Percentiles rank a stretch among this genome's conserved stretches.
Evolutionary conservation across 257 asterid genomes (phyloP).

Genomic region (Perilla frutescens): DNA sequence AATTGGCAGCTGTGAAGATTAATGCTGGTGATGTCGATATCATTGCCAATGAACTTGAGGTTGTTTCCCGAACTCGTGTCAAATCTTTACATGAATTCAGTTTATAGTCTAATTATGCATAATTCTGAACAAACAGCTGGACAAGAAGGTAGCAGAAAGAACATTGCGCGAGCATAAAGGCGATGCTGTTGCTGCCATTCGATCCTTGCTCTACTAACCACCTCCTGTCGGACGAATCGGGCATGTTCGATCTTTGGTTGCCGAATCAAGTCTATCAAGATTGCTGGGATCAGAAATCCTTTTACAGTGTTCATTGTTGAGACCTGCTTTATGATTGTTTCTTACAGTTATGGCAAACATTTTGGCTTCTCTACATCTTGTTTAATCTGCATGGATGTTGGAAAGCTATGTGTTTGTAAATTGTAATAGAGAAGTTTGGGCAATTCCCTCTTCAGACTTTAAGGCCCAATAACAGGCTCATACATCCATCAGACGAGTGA

Average conservation of each 20-base stretch:
- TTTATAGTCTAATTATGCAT: background rate
- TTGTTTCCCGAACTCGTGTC: conserved; percentile 21
- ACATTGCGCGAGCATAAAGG: conserved; percentile 92
- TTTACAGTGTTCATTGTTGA: conserved; percentile 13
- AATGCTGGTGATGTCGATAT: conserved; percentile 85
- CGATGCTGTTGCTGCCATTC: conserved; percentile 88
- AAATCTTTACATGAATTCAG: background rate
- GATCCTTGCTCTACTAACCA: conserved; percentile 70
- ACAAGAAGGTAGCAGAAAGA: conserved; percentile 91
- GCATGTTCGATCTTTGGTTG: too few species aligned
- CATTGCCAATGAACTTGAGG: conserved; percentile 93
- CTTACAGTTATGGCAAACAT: background rate
- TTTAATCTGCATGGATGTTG: background rate
- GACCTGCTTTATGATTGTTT: background rate
- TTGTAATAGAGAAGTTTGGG: background rate
- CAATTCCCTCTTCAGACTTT: too few species aligned
- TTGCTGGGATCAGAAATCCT: background rate
- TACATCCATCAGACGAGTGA: too few species aligned
- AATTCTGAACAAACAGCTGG: conserved; percentile 52
- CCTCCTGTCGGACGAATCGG: background rate
- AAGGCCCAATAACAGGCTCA: too few species aligned
- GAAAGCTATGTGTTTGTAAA: background rate
- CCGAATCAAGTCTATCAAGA: background rate
- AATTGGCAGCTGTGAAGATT: conserved; percentile 89
- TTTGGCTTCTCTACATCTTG: background rate